These are phyloP conservation scores for Fonsecaea nubica DNA, from an alignment of 2,329 filamentous ascomycete species.

Conservation along the genomic window DNA sequence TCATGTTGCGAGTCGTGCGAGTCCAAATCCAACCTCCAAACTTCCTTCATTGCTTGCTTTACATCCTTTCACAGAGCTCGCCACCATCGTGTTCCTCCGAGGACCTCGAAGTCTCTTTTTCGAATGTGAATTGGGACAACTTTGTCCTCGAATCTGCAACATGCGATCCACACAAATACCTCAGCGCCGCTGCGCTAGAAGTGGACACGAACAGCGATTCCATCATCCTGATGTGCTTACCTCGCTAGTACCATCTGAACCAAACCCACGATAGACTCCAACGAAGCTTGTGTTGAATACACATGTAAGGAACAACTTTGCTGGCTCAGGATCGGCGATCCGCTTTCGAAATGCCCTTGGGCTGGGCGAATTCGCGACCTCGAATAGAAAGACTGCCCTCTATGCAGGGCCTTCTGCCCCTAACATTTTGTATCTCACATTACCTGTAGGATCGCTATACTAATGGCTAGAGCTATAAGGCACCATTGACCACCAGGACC, in stretches of 20 bases:
- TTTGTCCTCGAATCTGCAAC: not conserved
- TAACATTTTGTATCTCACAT: not conserved
- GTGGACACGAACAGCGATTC: not conserved
- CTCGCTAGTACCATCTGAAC: not conserved
- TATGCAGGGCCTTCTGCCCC: not conserved
- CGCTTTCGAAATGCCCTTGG: not conserved
- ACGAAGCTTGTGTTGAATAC: not conserved
- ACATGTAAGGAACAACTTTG: not conserved
- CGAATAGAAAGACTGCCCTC: not conserved
- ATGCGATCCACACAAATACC: not conserved
- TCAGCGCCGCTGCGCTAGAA: not conserved
- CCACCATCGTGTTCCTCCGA: not conserved
- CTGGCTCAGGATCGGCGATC: not conserved
- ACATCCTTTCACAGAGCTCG: not conserved
- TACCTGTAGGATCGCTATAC: not conserved
- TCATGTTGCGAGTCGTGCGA: slow-evolving; percentile 11
- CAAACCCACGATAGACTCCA: not conserved
- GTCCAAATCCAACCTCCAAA: slow-evolving; percentile 3
- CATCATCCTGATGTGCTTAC: not conserved
- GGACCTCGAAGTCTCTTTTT: not conserved
- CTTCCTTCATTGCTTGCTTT: not conserved
- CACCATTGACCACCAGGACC: not conserved
- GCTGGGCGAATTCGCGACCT: not conserved
- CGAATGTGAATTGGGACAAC: not conserved
- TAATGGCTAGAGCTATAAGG: not conserved